phyloP scores from a whole-genome alignment of 805 yeast species.

The Cephaloascus albidus region DNA sequence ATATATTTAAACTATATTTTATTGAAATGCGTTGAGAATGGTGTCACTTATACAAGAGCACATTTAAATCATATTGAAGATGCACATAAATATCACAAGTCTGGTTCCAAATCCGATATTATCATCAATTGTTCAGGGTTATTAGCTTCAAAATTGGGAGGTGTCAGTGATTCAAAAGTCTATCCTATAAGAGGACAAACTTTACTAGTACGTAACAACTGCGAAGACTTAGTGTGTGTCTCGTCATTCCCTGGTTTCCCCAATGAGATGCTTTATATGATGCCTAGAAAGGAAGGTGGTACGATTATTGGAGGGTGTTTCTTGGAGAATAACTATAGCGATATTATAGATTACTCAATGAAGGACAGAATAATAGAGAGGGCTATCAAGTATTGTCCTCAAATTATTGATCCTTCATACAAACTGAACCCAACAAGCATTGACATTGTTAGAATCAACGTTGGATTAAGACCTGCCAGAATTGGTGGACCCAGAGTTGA shows the following conservation, averaged over 20 bases:
- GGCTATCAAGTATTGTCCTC: slow-evolving; percentile 33
- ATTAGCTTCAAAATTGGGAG: slow-evolving; percentile 30
- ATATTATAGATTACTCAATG: slow-evolving; percentile 28
- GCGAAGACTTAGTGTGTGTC: slow-evolving; percentile 19
- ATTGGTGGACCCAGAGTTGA: slow-evolving; percentile 26
- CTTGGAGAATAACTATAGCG: slow-evolving; percentile 6
- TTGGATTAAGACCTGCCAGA: slow-evolving; percentile 30
- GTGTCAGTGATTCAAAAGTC: slow-evolving; percentile 33
- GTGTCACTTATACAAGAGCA: slow-evolving; percentile 38
- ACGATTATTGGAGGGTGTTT: slow-evolving; percentile 53
- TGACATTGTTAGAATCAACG: slow-evolving; percentile 20
- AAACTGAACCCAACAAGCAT: slow-evolving; percentile 16
- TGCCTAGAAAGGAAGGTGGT: slow-evolving; percentile 74
- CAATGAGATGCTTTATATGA: slow-evolving; percentile 43
- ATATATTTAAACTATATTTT: slow-evolving; percentile 46
- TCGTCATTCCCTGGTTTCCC: slow-evolving; percentile 19
- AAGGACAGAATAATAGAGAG: slow-evolving; percentile 36
- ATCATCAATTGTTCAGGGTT: slow-evolving; percentile 55
- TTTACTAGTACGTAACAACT: slow-evolving; percentile 37
- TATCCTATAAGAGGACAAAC: slow-evolving; percentile 57
- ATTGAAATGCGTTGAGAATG: slow-evolving; percentile 31
- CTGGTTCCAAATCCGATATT: slow-evolving; percentile 30
- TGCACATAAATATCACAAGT: slow-evolving; percentile 31
- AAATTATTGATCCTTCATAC: slow-evolving; percentile 17
- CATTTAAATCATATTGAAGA: slow-evolving; percentile 34